Evolutionary conservation across 1,139 yeast species (phyloP).

Genomic region (Blastobotrys illinoisensis): DNA sequence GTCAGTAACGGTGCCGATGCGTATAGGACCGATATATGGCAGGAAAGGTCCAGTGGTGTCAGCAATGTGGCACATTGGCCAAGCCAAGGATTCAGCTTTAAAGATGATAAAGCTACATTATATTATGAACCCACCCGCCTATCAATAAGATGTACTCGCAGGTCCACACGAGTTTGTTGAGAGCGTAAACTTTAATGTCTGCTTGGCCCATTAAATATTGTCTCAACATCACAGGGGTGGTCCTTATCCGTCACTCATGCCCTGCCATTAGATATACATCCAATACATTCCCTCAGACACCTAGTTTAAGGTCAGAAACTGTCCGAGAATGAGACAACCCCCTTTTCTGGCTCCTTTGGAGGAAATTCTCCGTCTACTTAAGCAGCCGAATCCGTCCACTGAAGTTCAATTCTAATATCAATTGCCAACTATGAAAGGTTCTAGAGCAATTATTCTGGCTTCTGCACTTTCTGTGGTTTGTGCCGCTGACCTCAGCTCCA

Average conservation of each 20-base stretch:
- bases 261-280: not conserved
- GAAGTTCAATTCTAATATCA: not conserved
- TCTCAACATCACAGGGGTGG: not conserved
- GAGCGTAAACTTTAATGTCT: too few species aligned
- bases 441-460: not conserved
- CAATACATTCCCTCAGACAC: not conserved
- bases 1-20: too few species aligned
- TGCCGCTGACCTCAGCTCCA: slow-evolving; percentile 2
- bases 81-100: too few species aligned
- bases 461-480: not conserved
- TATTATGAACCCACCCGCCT: too few species aligned
- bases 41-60: too few species aligned
- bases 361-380: not conserved
- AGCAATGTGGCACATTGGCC: too few species aligned
- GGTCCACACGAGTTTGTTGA: too few species aligned
- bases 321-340: not conserved
- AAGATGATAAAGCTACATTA: too few species aligned
- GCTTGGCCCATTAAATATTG: not conserved
- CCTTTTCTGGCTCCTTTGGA: not conserved
- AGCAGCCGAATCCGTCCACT: not conserved
- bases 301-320: not conserved
- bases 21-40: too few species aligned
- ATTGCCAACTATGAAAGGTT: not conserved
- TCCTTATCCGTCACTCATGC: too few species aligned
- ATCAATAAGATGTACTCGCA: too few species aligned